These are phyloP conservation scores for Tetracladium maxilliforme DNA, from an alignment of 2,329 filamentous ascomycete species.

Conservation along the genomic window DNA sequence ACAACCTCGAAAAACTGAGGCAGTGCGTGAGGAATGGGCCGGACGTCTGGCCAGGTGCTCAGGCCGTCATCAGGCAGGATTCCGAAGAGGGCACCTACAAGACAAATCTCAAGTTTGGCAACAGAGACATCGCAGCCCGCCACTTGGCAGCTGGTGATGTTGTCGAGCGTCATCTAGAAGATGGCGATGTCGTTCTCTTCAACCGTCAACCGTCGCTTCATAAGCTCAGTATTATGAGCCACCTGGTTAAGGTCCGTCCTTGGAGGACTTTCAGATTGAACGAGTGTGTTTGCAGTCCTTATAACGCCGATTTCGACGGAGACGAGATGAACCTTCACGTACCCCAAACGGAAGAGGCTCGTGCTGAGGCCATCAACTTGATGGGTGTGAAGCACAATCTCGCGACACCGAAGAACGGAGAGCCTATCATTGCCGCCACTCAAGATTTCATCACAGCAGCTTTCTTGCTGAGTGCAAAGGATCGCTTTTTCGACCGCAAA, in stretches of 20 bases:
- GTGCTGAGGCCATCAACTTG: constrained; percentile 84
- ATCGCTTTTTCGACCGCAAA: constrained; percentile 79
- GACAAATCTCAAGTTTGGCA: constrained; percentile 61
- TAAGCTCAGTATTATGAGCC: constrained; percentile 96
- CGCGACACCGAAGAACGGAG: constrained; percentile 90
- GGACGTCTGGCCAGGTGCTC: constrained; percentile 74
- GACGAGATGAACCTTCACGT: constrained; percentile 99
- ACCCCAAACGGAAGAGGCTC: constrained; percentile 91
- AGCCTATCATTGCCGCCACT: constrained; percentile 96
- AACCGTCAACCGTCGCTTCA: constrained; percentile 96
- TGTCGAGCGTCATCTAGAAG: constrained; percentile 88
- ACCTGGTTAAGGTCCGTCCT: constrained; percentile 82
- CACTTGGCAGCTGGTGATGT: constrained; percentile 70
- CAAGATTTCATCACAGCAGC: constrained; percentile 98
- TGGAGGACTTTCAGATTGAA: constrained; percentile 95
- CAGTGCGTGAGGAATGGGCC: constrained; percentile 62
- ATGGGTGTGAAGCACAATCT: constrained; percentile 98
- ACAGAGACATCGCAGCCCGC: constrained; percentile 55
- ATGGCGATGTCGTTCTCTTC: constrained; percentile 92
- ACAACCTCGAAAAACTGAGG: constrained; percentile 74
- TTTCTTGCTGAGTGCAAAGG: constrained; percentile 81
- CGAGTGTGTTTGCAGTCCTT: constrained; percentile 94
- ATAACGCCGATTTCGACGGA: constrained; percentile 98
- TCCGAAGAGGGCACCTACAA: constrained; percentile 54
- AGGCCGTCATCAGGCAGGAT: constrained; percentile 61